phyloP scores from a whole-genome alignment of 495 filamentous ascomycete species.

The Terfezia claveryi region DNA sequence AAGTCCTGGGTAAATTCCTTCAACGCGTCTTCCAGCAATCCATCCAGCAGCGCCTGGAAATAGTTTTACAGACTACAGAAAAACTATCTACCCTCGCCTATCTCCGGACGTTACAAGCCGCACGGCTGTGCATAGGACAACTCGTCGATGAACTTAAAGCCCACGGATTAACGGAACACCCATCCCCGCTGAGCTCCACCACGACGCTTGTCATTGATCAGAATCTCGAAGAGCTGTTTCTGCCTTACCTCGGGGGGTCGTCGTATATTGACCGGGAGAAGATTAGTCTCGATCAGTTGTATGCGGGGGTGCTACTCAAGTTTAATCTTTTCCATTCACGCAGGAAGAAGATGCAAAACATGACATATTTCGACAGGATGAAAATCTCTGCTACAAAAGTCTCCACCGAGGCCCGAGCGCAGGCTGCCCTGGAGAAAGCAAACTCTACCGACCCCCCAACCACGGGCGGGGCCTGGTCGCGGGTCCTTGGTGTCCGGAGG shows the following conservation, averaged over 20 bases:
- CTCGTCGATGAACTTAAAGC: conserved; percentile 82
- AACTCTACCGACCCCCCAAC: conserved; percentile 10
- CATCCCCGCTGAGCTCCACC: conserved; percentile 71
- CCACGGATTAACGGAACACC: conserved; percentile 87
- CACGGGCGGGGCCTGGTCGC: conserved; percentile 10
- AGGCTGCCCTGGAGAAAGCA: conserved; percentile 16
- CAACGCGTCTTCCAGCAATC: conserved; percentile 96
- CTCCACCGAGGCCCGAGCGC: conserved; percentile 24
- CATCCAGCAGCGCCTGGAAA: conserved; percentile 82
- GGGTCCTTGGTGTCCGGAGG: conserved; percentile 12
- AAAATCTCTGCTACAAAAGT: conserved; percentile 21
- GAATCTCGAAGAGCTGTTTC: conserved; percentile 87
- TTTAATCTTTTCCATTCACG: conserved; percentile 64
- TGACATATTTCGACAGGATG: conserved; percentile 18
- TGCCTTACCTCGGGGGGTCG: conserved; percentile 82
- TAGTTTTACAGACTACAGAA: conserved; percentile 86
- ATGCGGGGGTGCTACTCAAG: conserved; percentile 81
- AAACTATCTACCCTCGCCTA: conserved; percentile 80
- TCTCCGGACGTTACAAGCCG: conserved; percentile 72
- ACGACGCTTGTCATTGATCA: conserved; percentile 74
- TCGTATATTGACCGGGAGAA: conserved; percentile 92
- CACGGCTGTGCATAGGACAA: conserved; percentile 59
- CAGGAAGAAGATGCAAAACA: conserved; percentile 22
- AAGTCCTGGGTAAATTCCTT: conserved; percentile 73
- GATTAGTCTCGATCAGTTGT: conserved; percentile 72